A percentile compares a stretch with the other conserved stretches of the same genome.
Evolutionary conservation across 2,329 filamentous ascomycete species (phyloP).

Genomic region (Fusarium irregulare): DNA sequence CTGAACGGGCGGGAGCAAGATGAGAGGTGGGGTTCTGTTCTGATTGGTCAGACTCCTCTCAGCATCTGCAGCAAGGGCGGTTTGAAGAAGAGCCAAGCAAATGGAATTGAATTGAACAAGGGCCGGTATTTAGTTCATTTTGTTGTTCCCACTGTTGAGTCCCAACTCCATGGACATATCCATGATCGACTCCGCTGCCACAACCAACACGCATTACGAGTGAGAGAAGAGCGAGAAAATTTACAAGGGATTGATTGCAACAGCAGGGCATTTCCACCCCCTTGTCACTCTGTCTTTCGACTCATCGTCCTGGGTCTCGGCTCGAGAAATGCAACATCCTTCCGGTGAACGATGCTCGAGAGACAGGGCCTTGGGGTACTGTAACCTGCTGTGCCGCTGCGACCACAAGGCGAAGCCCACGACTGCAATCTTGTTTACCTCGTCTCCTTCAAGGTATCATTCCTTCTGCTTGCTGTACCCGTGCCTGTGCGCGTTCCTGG

Average conservation of each 20-base stretch:
- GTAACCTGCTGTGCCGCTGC: conserved; percentile 37
- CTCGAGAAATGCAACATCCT: conserved; percentile 27
- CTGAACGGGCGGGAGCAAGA: conserved; percentile 43
- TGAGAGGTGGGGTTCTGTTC: conserved; percentile 10
- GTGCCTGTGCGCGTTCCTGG: conserved; percentile 3
- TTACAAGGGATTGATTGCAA: neutral
- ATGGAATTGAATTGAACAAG: neutral
- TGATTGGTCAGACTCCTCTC: conserved; percentile 21
- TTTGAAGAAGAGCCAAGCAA: neutral
- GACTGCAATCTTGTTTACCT: conserved; percentile 28
- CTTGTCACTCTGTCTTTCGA: conserved; percentile 3
- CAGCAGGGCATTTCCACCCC: neutral
- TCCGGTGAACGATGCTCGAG: conserved; percentile 8
- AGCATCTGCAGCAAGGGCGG: conserved; percentile 16
- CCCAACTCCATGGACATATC: conserved; percentile 18
- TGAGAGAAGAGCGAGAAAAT: neutral
- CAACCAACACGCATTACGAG: neutral
- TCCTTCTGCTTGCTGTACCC: conserved; percentile 11
- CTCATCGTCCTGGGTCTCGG: neutral
- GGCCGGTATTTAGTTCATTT: neutral
- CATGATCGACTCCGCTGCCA: conserved; percentile 8
- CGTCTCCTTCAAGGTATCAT: neutral
- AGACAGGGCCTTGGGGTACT: conserved; percentile 31
- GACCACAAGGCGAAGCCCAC: conserved; percentile 9
- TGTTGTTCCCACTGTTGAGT: conserved; percentile 4